These are phyloP conservation scores for Fusarium ramigenum DNA, from an alignment of 2,329 filamentous ascomycete species.

Conservation along the genomic window DNA sequence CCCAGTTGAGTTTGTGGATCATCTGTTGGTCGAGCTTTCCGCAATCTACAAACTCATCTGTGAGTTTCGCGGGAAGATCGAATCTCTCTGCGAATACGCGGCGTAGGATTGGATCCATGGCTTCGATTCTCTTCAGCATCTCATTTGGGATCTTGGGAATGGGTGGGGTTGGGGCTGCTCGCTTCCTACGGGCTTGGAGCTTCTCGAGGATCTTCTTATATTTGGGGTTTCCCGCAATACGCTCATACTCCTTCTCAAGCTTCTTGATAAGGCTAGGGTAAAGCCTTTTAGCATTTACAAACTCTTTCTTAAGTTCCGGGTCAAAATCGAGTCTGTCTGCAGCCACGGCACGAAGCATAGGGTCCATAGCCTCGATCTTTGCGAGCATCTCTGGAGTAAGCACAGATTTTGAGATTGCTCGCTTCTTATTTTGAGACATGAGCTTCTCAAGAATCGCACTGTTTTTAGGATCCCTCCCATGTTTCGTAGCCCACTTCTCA, in stretches of 20 bases:
- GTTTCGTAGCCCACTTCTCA: background rate
- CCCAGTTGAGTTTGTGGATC: background rate
- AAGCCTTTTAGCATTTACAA: background rate
- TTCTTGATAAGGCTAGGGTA: background rate
- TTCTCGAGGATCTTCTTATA: background rate
- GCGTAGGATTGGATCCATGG: background rate
- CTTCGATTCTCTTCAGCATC: background rate
- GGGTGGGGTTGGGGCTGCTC: background rate
- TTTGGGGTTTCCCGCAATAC: background rate
- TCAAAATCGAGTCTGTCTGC: background rate
- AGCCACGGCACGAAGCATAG: background rate
- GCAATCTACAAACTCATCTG: background rate
- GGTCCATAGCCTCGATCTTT: background rate
- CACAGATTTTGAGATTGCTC: background rate
- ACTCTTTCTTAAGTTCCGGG: background rate
- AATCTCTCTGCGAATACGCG: background rate
- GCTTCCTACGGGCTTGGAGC: background rate
- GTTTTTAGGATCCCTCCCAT: background rate
- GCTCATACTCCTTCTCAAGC: slow-evolving; percentile 6
- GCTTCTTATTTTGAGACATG: background rate
- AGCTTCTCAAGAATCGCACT: background rate
- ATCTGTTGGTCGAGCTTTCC: background rate
- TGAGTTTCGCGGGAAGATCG: background rate
- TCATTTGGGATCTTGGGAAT: background rate
- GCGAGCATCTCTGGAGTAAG: background rate